phyloP scores from a whole-genome alignment of 1,284 basidiomycete genomes.

The Stereum hirsutum region DNA sequence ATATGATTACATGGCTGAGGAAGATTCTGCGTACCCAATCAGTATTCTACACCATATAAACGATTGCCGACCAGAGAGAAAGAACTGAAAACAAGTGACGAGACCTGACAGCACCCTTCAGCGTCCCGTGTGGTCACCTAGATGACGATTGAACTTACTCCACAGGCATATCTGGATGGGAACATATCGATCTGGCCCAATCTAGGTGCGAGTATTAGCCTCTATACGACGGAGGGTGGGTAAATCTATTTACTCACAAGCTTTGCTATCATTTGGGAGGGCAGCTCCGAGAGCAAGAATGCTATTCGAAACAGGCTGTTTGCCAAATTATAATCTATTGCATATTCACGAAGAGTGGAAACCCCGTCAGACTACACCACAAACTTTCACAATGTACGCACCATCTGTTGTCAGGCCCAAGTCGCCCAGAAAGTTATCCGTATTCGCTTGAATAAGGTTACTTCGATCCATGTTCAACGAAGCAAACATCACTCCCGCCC shows the following conservation, averaged over 20 bases:
- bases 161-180: conserved; percentile 44
- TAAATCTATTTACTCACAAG: conserved; percentile 25
- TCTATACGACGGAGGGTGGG: neutral
- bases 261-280: conserved; percentile 69
- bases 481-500: conserved; percentile 60
- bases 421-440: conserved; percentile 59
- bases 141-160: conserved; percentile 14
- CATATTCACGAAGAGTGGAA: too few relatives aligned
- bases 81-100: conserved; percentile 55
- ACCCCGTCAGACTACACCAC: too few relatives aligned
- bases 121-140: neutral
- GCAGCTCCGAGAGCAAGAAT: conserved; percentile 56
- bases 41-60: conserved; percentile 39
- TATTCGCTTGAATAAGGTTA: conserved; percentile 56
- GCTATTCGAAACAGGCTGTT: conserved; percentile 47
- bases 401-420: conserved; percentile 49
- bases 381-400: conserved; percentile 7
- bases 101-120: conserved; percentile 36
- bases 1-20: neutral
- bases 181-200: conserved; percentile 66
- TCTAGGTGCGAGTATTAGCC: conserved; percentile 14
- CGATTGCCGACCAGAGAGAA: conserved; percentile 42
- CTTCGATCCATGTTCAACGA: conserved; percentile 40
- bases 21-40: conserved; percentile 27
- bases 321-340: conserved; percentile 52